Evolutionary conservation across 139 green algal genomes (phyloP).

Genomic region (Chlamydomonas applanata): DNA sequence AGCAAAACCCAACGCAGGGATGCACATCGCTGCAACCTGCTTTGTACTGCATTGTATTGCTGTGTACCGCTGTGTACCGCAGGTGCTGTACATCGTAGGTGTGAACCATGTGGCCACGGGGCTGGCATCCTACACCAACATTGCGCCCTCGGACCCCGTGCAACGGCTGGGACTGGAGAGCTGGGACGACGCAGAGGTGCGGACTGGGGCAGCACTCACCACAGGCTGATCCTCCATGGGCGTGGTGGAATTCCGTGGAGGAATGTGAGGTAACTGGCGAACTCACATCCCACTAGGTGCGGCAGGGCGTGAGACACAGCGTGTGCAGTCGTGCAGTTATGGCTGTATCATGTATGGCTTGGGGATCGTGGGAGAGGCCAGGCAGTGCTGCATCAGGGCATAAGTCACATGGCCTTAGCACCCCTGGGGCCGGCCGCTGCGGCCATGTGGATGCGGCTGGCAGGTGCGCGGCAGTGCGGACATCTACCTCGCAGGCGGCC

Average conservation of each 20-base stretch:
- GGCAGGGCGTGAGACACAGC: no score
- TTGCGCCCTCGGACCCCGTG: slow-evolving; percentile 32
- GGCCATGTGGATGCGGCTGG: background rate
- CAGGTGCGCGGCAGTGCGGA: slow-evolving; percentile 24
- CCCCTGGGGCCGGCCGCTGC: background rate
- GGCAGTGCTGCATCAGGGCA: no score
- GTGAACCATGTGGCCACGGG: slow-evolving; percentile 36
- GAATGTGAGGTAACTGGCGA: background rate
- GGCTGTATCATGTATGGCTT: no score
- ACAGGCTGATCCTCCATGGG: background rate
- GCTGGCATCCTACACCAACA: slow-evolving; percentile 33
- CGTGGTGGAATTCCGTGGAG: background rate
- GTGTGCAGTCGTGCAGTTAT: no score
- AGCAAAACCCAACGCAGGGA: no score
- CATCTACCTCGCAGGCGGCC: slow-evolving; percentile 12
- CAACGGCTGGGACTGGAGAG: slow-evolving; percentile 24
- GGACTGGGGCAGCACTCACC: background rate
- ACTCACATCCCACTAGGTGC: no score
- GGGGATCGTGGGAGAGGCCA: no score
- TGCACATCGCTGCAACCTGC: no score
- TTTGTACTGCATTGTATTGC: no score
- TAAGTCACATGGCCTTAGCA: no score
- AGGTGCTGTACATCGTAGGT: slow-evolving; percentile 29
- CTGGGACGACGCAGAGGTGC: background rate
- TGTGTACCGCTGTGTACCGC: background rate